phyloP scores from a whole-genome alignment of 2,329 filamentous ascomycete species.

The Harringtonia aguacate region DNA sequence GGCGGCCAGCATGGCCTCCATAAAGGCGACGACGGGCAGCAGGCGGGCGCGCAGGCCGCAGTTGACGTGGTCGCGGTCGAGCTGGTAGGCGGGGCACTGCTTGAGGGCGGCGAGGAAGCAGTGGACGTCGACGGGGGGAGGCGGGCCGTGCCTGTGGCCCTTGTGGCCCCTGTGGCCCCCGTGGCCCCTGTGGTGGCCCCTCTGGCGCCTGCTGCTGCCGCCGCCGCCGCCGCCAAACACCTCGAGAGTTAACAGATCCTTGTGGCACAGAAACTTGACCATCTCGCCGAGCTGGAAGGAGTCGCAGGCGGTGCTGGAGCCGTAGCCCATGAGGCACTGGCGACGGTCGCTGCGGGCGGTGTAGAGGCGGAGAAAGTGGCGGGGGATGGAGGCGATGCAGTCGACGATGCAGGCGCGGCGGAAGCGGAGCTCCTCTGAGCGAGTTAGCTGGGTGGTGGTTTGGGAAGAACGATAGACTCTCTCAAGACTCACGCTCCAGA shows the following conservation, averaged over 20 bases:
- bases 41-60: conserved; percentile 59
- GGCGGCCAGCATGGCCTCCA: conserved; percentile 45
- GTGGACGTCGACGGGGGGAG: conserved; percentile 45
- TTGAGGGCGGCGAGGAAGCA: conserved; percentile 48
- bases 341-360: conserved; percentile 44
- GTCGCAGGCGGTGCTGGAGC: conserved; percentile 61
- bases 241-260: conserved; percentile 48
- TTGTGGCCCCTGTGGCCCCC: too few species aligned
- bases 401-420: conserved; percentile 57
- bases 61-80: conserved; percentile 62
- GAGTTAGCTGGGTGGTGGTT: neutral
- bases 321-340: conserved; percentile 67
- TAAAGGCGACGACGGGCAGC: conserved; percentile 53
- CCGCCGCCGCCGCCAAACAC: too few species aligned
- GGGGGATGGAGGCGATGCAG: conserved; percentile 58
- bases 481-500: conserved; percentile 47
- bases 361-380: conserved; percentile 57
- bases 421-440: conserved; percentile 52
- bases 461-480: too few species aligned
- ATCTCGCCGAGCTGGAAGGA: conserved; percentile 71
- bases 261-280: conserved; percentile 56
- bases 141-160: too few species aligned
- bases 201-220: too few species aligned
- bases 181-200: too few species aligned
- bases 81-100: conserved; percentile 61